A percentile compares a stretch with the other conserved stretches of the same genome.
Evolutionary conservation across 176 grass and related monocot genomes (phyloP).

Genomic region (Lolium rigidum): DNA sequence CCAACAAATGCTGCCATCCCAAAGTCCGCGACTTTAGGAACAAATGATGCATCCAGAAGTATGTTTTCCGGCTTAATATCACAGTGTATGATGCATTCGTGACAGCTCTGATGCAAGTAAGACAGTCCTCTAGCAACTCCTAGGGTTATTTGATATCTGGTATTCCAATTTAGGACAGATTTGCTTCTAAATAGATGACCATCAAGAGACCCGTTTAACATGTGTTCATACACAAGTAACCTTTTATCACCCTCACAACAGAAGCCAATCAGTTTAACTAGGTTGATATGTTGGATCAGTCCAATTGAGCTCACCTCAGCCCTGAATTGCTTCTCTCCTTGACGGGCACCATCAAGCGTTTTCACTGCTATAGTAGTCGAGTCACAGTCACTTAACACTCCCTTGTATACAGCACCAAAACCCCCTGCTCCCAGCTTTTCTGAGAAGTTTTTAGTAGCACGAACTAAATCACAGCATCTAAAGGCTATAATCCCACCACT

Average conservation of each 20-base stretch:
- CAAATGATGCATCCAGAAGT: slow-evolving; percentile 48
- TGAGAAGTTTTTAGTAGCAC: slow-evolving; percentile 53
- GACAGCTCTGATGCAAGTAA: slow-evolving; percentile 63
- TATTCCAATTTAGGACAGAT: slow-evolving; percentile 37
- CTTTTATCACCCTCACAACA: slow-evolving; percentile 50
- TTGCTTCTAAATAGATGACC: slow-evolving; percentile 43
- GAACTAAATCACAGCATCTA: slow-evolving; percentile 43
- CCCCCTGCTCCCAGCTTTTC: slow-evolving; percentile 58
- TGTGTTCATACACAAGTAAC: slow-evolving; percentile 61
- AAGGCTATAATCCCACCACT: slow-evolving; percentile 37
- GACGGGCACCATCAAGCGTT: slow-evolving; percentile 40
- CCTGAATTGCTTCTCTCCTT: slow-evolving; percentile 67
- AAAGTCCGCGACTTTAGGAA: slow-evolving; percentile 71
- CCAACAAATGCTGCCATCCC: slow-evolving; percentile 61
- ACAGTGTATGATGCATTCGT: slow-evolving; percentile 65
- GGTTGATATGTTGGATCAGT: slow-evolving; percentile 57
- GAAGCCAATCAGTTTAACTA: slow-evolving; percentile 57
- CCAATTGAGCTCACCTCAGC: slow-evolving; percentile 60
- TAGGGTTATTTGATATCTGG: slow-evolving; percentile 45
- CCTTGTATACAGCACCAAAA: slow-evolving; percentile 58
- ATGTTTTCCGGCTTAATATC: slow-evolving; percentile 66
- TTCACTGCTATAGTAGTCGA: slow-evolving; percentile 52
- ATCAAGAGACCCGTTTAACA: slow-evolving; percentile 64
- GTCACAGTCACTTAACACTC: slow-evolving; percentile 41
- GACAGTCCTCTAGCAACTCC: slow-evolving; percentile 62